Conservation (phyloP, 306 rosid genomes). For the Styphnolobium japonicum region DNA sequence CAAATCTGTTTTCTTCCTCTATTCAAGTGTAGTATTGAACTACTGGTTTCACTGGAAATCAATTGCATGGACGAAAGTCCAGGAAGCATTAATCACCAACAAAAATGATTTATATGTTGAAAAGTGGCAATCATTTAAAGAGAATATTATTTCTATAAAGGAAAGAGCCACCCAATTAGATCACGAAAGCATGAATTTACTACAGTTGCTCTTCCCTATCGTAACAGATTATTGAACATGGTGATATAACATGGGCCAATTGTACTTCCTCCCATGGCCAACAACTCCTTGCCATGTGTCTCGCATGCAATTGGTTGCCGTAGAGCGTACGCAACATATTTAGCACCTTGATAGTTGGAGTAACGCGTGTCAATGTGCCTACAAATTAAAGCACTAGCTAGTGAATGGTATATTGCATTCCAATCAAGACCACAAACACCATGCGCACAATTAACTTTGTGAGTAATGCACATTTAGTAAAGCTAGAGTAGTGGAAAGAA, state of each 20-base stretch:
- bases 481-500: neutral
- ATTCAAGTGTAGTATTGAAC: neutral
- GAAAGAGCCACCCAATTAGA: no score
- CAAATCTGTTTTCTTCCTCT: neutral
- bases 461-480: neutral
- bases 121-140: no score
- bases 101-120: neutral
- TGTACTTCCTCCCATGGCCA: constrained; percentile 8
- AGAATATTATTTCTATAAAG: no score
- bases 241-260: neutral
- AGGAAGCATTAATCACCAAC: neutral
- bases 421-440: constrained; percentile 13
- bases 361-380: neutral
- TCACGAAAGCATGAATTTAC: no score
- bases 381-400: neutral
- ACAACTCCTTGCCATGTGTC: neutral
- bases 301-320: neutral
- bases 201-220: neutral
- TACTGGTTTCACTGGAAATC: neutral
- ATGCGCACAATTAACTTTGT: constrained; percentile 3
- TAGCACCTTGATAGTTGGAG: neutral
- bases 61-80: neutral
- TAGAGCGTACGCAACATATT: neutral
- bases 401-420: neutral
- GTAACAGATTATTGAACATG: neutral